Conservation (phyloP, 164 flowering plant species). For the Chimonanthus salicifolius region DNA sequence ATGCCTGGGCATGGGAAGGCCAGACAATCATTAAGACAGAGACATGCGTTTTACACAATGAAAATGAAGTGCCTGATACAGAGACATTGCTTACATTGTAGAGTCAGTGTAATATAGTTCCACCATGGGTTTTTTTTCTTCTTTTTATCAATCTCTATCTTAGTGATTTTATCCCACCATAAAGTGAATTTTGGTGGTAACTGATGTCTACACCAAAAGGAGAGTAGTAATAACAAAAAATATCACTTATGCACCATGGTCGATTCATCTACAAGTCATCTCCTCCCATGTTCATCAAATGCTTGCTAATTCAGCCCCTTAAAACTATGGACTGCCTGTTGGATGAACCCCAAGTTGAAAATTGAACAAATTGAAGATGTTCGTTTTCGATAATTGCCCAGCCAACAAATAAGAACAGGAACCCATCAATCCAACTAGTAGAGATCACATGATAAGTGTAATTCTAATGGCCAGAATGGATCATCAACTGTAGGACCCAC, state of each 20-base stretch:
- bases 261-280: not conserved
- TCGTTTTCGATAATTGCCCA: not conserved
- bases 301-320: not conserved
- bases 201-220: not conserved
- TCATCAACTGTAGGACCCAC: not conserved
- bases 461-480: not conserved
- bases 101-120: too few relatives aligned
- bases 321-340: not conserved
- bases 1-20: too few relatives aligned
- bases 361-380: not conserved
- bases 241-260: not conserved
- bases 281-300: not conserved
- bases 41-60: too few relatives aligned
- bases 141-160: too few relatives aligned
- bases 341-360: not conserved
- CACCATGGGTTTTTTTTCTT: too few relatives aligned
- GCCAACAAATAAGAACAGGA: not conserved
- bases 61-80: too few relatives aligned
- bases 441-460: not conserved
- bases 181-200: not conserved
- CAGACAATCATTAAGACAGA: too few relatives aligned
- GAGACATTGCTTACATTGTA: too few relatives aligned
- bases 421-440: not conserved
- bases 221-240: too few relatives aligned
- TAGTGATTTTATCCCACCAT: too few relatives aligned